phyloP scores from a whole-genome alignment of 2,329 filamentous ascomycete species.

The Nigrograna mackinnonii region DNA sequence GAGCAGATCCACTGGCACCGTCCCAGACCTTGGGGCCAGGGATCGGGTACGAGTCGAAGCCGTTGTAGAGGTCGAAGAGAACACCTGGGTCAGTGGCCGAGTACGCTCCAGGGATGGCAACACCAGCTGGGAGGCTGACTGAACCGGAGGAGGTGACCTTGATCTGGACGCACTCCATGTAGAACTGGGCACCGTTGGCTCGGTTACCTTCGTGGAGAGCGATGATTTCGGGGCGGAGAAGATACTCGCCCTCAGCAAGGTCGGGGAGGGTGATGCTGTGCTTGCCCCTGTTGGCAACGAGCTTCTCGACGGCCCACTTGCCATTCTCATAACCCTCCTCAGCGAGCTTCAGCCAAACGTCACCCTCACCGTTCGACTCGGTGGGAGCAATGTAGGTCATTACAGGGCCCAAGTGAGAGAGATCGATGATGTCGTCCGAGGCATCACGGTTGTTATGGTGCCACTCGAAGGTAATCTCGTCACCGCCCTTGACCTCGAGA shows the following conservation, averaged over 20 bases:
- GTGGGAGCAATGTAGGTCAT: constrained; percentile 57
- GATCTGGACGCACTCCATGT: constrained; percentile 49
- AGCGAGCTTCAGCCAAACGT: constrained; percentile 56
- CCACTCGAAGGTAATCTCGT: constrained; percentile 53
- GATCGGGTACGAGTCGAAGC: constrained; percentile 41
- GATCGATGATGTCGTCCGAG: constrained; percentile 56
- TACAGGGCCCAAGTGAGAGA: constrained; percentile 57
- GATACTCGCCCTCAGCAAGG: constrained; percentile 45
- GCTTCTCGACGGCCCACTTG: constrained; percentile 44
- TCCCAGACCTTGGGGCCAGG: constrained; percentile 45
- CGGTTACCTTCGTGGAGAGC: constrained; percentile 47
- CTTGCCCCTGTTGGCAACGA: constrained; percentile 47
- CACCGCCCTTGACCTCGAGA: constrained; percentile 52
- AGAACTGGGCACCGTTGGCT: constrained; percentile 46
- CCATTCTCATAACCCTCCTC: constrained; percentile 41
- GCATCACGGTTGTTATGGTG: constrained; percentile 51
- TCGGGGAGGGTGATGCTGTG: constrained; percentile 47
- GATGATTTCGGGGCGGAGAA: constrained; percentile 49
- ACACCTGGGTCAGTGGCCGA: constrained; percentile 43
- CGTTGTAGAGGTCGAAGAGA: constrained; percentile 46
- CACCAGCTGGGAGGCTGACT: constrained; percentile 40
- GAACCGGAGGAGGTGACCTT: constrained; percentile 39
- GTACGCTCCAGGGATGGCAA: constrained; percentile 51
- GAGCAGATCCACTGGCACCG: constrained; percentile 25
- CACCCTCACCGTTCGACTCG: constrained; percentile 49